These are phyloP conservation scores for Aspergillus panamensis DNA, from an alignment of 495 filamentous ascomycete genomes.

Conservation along the genomic window DNA sequence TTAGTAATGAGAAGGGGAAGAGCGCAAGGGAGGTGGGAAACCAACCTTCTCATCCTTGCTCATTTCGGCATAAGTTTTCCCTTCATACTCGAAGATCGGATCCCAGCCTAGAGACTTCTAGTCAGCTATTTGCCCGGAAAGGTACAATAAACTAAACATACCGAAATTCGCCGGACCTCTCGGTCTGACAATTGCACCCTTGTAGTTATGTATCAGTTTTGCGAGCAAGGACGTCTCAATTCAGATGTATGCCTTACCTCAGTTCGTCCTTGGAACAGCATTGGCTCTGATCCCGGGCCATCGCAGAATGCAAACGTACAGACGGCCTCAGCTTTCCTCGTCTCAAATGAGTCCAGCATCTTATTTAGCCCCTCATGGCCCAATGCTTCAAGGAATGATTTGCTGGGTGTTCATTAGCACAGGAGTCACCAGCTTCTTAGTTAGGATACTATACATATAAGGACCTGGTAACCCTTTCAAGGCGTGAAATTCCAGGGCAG, in stretches of 20 bases:
- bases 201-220: constrained; percentile 4
- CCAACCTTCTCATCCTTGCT: constrained; percentile 71
- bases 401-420: constrained; percentile 49
- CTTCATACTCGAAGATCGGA: constrained; percentile 91
- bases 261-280: constrained; percentile 91
- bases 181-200: constrained; percentile 45
- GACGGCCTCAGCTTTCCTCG: constrained; percentile 87
- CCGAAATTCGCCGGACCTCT: constrained; percentile 78
- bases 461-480: constrained; percentile 88
- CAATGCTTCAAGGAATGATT: constrained; percentile 83
- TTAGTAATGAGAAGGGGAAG: constrained; percentile 7
- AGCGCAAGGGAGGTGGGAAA: not conserved
- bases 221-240: not conserved
- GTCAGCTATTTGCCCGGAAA: not conserved
- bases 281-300: constrained; percentile 77
- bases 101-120: constrained; percentile 70
- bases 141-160: constrained; percentile 38
- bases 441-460: constrained; percentile 68
- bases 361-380: constrained; percentile 86
- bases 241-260: constrained; percentile 28
- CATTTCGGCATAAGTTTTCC: constrained; percentile 97
- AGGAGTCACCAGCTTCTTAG: not conserved
- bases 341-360: constrained; percentile 81
- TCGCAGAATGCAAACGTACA: constrained; percentile 93
- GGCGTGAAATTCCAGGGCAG: constrained; percentile 87